These are phyloP conservation scores for Cyberlindnera samutprakarnensis DNA, from an alignment of 805 yeast species.

Conservation along the genomic window DNA sequence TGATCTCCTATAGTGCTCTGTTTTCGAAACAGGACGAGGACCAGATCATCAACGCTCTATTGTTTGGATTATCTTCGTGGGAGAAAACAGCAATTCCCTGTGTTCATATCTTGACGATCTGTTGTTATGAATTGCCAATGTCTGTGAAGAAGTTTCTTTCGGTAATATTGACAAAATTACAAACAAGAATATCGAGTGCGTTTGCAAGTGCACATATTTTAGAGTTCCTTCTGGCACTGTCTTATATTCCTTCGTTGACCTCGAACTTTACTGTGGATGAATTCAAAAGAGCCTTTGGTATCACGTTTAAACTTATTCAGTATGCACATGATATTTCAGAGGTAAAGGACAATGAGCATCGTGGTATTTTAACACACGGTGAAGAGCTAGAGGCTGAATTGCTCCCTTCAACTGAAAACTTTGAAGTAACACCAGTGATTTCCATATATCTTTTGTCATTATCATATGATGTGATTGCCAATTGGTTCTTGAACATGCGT, in stretches of 20 bases:
- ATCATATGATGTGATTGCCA: slow-evolving; percentile 60
- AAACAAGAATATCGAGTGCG: slow-evolving; percentile 63
- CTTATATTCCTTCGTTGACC: slow-evolving; percentile 58
- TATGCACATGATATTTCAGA: slow-evolving; percentile 48
- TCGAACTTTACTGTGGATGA: slow-evolving; percentile 72
- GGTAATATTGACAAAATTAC: slow-evolving; percentile 65
- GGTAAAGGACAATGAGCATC: slow-evolving; percentile 22
- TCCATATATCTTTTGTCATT: slow-evolving; percentile 54
- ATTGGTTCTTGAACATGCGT: slow-evolving; percentile 64
- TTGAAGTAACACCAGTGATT: slow-evolving; percentile 40
- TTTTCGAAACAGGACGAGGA: slow-evolving; percentile 56
- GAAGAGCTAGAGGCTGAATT: slow-evolving; percentile 45
- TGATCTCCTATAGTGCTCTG: slow-evolving; percentile 50
- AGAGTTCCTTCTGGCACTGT: slow-evolving; percentile 63
- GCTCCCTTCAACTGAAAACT: slow-evolving; percentile 43
- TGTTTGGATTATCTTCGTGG: slow-evolving; percentile 63
- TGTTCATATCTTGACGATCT: slow-evolving; percentile 64
- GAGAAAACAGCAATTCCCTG: slow-evolving; percentile 74
- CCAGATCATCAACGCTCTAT: slow-evolving; percentile 49
- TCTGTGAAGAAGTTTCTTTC: slow-evolving; percentile 63
- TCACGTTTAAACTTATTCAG: slow-evolving; percentile 73
- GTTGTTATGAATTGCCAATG: slow-evolving; percentile 74
- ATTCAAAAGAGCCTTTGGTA: slow-evolving; percentile 72
- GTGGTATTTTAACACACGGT: slow-evolving; percentile 24
- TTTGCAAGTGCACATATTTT: slow-evolving; percentile 66